Evolutionary conservation across 1,284 basidiomycete species (phyloP).

Genomic region (Trichosporon faecale): DNA sequence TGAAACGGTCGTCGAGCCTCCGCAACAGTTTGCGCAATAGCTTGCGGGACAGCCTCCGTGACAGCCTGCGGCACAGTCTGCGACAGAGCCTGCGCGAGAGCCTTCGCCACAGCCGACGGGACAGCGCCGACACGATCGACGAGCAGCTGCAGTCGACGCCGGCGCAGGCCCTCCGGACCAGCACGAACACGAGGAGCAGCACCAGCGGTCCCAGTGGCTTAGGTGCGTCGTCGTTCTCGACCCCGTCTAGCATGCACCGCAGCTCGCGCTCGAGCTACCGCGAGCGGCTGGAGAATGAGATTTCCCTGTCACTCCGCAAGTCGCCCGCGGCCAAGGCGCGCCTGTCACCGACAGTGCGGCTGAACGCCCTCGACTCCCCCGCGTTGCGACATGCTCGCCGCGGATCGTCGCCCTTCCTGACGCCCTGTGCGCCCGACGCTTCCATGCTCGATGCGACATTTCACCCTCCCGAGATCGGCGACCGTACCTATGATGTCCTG

Average conservation of each 20-base stretch:
- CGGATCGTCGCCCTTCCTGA: slow-evolving; percentile 3
- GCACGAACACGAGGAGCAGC: background rate
- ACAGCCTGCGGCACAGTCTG: background rate
- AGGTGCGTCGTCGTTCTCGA: background rate
- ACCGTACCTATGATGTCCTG: slow-evolving; percentile 26
- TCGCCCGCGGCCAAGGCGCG: background rate
- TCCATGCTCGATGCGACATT: slow-evolving; percentile 20
- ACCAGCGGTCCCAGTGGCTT: background rate
- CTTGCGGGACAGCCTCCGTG: background rate
- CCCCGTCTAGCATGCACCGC: background rate
- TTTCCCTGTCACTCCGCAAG: background rate
- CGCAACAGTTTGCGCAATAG: background rate
- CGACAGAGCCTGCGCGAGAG: background rate
- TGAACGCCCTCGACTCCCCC: background rate
- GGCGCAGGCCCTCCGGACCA: background rate
- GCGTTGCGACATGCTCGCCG: slow-evolving; percentile 1
- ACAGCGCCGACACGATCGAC: background rate
- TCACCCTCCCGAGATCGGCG: slow-evolving; percentile 15
- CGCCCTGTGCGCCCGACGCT: slow-evolving; percentile 1
- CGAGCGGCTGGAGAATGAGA: background rate
- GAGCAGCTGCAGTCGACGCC: background rate
- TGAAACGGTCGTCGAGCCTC: background rate
- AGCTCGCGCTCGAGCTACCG: background rate
- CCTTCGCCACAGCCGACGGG: background rate
- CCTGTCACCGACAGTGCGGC: background rate